Percentiles rank a stretch among this genome's conserved stretches.
phyloP scores from a whole-genome alignment of 805 yeast species.

The Ogataea siamensis region DNA sequence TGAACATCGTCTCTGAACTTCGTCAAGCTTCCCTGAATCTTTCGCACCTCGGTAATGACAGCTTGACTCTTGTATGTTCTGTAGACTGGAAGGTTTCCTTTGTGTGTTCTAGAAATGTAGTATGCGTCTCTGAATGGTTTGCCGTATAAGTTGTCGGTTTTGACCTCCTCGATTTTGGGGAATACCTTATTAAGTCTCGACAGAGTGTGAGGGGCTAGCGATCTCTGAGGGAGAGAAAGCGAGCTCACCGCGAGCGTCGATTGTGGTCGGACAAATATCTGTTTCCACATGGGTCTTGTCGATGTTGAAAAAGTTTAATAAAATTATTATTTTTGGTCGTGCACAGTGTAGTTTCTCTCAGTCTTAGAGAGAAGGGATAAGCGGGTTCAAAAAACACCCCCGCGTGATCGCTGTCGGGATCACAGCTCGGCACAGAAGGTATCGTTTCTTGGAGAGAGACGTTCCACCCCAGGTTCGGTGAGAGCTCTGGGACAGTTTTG shows the following conservation, averaged over 20 bases:
- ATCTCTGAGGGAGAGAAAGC: background rate
- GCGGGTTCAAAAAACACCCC: too few relatives aligned
- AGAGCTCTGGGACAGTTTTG: too few relatives aligned
- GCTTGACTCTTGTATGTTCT: conserved; percentile 60
- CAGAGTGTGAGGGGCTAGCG: conserved; percentile 3
- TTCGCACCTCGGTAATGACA: conserved; percentile 70
- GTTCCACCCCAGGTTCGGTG: too few relatives aligned
- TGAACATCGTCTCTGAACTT: conserved; percentile 68
- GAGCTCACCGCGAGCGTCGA: conserved; percentile 15
- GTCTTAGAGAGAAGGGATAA: too few relatives aligned
- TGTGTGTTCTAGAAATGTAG: conserved; percentile 47
- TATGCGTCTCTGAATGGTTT: conserved; percentile 41
- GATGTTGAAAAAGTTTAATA: conserved; percentile 3
- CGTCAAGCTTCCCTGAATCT: conserved; percentile 63
- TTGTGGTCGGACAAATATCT: conserved; percentile 16
- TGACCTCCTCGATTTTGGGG: conserved; percentile 28
- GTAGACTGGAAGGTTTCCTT: conserved; percentile 81
- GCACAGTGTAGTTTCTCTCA: background rate
- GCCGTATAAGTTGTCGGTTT: conserved; percentile 25
- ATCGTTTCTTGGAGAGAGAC: too few relatives aligned
- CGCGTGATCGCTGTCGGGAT: too few relatives aligned
- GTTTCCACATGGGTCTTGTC: conserved; percentile 6
- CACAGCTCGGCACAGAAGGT: too few relatives aligned
- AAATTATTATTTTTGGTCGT: background rate
- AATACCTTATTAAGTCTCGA: conserved; percentile 22